Base-by-base conservation (phyloP, 371 early-diverging fungal species). In the Circinella umbellata region DNA sequence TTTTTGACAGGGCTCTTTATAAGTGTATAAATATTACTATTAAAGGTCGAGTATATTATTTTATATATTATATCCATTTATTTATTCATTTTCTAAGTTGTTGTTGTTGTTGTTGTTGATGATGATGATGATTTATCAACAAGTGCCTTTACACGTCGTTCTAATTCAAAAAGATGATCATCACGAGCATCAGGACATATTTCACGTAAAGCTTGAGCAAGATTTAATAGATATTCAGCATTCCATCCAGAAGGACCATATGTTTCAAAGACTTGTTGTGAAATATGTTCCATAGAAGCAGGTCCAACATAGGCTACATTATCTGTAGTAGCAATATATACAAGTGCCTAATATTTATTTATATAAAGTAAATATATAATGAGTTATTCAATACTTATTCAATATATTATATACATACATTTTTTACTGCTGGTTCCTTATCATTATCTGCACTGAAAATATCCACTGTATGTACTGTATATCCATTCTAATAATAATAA, bases 251-350 rank as follows among this genome's bases (percentile, higher is more conserved):
- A 90, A 8, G 93, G 94, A 3, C 96, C 97, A 62, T 78, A 79
- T 0, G 92, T 85, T 8, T 73, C 71, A 18, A 83, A 84, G 62
- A 97, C 94, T 61, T 92, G 91, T 13, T 75, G 39, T 0, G 96
- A 95, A 53, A 97, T 90, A 0, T 74, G 74, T n/a, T 88, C 85
- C n/a, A 83, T 60, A 4, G 89, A 79, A 37, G 90, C 89, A 3
- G 92, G 91, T 1, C 97, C 96, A 3, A 92, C 87, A 76, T 94
- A 96, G 11, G 91, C 90, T 59, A 91, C 90, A 74, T 97, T 96
- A 36, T 86, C 77, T 9, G 90, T 89, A 2, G 91, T 90, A 20
- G 90, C 97, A 62, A 97, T 91, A 75, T 96, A 97, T 10, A 94
- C 91, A 64, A 93, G 72, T 0, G 94, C 96, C 80, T 86, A 70